These are phyloP conservation scores for Eurotiales sp. DNA, from an alignment of 2,329 filamentous ascomycete genomes.

Conservation along the genomic window DNA sequence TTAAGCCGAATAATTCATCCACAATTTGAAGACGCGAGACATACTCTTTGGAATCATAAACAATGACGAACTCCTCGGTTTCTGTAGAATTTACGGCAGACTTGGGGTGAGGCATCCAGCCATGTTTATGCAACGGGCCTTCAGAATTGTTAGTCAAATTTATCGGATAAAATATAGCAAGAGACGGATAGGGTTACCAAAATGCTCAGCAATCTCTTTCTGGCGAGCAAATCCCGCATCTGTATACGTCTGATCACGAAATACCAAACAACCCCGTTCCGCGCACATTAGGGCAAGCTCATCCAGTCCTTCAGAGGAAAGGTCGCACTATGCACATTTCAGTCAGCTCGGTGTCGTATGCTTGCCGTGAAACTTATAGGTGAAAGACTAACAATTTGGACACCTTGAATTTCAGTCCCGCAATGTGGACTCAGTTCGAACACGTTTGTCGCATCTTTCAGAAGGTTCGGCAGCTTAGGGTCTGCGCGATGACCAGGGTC, in stretches of 20 bases:
- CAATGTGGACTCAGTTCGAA: constrained; percentile 6
- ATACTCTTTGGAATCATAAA: constrained; percentile 4
- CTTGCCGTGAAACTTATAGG: too few species aligned
- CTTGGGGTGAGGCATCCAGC: constrained; percentile 7
- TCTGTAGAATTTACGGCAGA: not conserved
- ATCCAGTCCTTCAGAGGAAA: constrained; percentile 1
- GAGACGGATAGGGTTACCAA: not conserved
- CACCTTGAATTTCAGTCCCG: constrained; percentile 5
- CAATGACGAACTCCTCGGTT: constrained; percentile 7
- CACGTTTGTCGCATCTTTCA: constrained; percentile 23
- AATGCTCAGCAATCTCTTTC: constrained; percentile 3
- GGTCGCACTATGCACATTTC: not conserved
- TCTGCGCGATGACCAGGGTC: constrained; percentile 42
- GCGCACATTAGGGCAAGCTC: constrained; percentile 5
- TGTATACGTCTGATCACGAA: constrained; percentile 4
- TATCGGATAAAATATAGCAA: not conserved
- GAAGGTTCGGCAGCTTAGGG: constrained; percentile 40
- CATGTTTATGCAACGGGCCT: constrained; percentile 4
- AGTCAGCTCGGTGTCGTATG: too few species aligned
- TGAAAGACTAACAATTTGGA: constrained; percentile 4
- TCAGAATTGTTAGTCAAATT: not conserved
- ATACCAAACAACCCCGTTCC: not conserved
- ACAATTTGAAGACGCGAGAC: too few species aligned
- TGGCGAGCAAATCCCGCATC: constrained; percentile 1
- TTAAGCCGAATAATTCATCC: too few species aligned